phyloP scores from a whole-genome alignment of 805 yeast genomes.

The Yamadazyma tumulicola region DNA sequence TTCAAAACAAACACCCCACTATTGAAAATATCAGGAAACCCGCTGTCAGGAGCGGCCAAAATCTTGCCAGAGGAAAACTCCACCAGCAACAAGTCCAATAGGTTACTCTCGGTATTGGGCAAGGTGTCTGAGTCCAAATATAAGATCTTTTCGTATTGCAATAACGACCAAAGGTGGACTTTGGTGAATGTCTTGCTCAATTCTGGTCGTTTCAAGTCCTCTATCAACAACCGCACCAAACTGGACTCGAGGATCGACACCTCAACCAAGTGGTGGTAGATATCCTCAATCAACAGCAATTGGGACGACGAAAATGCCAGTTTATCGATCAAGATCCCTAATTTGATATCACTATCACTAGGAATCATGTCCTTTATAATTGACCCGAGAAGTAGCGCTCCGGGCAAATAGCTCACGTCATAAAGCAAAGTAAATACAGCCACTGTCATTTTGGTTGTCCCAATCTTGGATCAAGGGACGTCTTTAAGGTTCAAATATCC shows the following conservation, averaged over 20 bases:
- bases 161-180: constrained; percentile 52
- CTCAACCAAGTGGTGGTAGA: constrained; percentile 31
- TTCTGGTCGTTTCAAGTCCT: constrained; percentile 49
- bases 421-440: constrained; percentile 51
- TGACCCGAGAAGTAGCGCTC: constrained; percentile 51
- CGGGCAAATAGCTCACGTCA: constrained; percentile 52
- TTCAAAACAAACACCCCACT: constrained; percentile 66
- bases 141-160: constrained; percentile 42
- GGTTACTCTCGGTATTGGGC: constrained; percentile 26
- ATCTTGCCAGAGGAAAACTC: constrained; percentile 23
- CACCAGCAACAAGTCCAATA: constrained; percentile 29
- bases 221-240: constrained; percentile 21
- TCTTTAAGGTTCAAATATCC: no score
- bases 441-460: constrained; percentile 22
- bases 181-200: constrained; percentile 53
- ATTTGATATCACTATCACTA: constrained; percentile 9
- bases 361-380: constrained; percentile 18
- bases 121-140: constrained; percentile 67
- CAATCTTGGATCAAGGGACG: no score
- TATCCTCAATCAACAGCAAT: constrained; percentile 19
- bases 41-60: constrained; percentile 73
- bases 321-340: constrained; percentile 34
- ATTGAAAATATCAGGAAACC: constrained; percentile 90
- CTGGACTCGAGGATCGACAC: constrained; percentile 18
- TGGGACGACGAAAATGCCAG: constrained; percentile 24